Evolutionary conservation across 306 rosid genomes (phyloP).

Genomic region (Medicago arabica): DNA sequence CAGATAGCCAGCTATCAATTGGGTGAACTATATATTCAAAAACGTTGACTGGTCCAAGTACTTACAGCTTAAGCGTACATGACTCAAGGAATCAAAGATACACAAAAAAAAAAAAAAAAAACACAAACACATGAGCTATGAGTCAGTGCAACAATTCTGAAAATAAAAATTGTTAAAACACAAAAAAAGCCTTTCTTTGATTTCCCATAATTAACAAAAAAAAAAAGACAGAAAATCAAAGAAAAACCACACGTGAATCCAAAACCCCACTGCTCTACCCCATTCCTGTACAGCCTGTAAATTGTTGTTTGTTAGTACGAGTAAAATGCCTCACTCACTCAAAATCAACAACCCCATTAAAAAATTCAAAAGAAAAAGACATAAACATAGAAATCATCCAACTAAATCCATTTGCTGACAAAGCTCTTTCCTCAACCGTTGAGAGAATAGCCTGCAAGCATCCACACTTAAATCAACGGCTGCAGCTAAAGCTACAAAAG

Average conservation of each 20-base stretch:
- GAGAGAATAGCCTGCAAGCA: constrained; percentile 67
- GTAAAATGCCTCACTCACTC: constrained; percentile 46
- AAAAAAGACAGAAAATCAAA: constrained; percentile 46
- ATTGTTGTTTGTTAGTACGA: constrained; percentile 56
- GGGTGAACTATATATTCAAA: not conserved
- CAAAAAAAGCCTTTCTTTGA: constrained; percentile 38
- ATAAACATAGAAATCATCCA: constrained; percentile 36
- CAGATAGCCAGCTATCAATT: not conserved
- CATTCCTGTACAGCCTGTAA: constrained; percentile 61
- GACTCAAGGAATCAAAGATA: constrained; percentile 2
- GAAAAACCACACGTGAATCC: constrained; percentile 68
- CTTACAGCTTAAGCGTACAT: constrained; percentile 5
- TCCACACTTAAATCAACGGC: constrained; percentile 71
- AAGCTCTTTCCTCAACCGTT: constrained; percentile 63
- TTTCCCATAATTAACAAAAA: constrained; percentile 50
- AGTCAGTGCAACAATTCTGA: constrained; percentile 25
- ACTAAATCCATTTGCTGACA: constrained; percentile 51
- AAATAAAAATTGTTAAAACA: constrained; percentile 5
- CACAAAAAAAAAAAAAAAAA: not conserved
- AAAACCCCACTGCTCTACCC: constrained; percentile 49
- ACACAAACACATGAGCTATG: constrained; percentile 18
- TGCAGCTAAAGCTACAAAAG: constrained; percentile 61
- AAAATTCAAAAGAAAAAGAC: constrained; percentile 23
- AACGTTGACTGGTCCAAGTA: not conserved
- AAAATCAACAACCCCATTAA: constrained; percentile 38